Conservation (phyloP, 2,329 filamentous ascomycete genomes). For the Colletotrichum higginsianum region DNA sequence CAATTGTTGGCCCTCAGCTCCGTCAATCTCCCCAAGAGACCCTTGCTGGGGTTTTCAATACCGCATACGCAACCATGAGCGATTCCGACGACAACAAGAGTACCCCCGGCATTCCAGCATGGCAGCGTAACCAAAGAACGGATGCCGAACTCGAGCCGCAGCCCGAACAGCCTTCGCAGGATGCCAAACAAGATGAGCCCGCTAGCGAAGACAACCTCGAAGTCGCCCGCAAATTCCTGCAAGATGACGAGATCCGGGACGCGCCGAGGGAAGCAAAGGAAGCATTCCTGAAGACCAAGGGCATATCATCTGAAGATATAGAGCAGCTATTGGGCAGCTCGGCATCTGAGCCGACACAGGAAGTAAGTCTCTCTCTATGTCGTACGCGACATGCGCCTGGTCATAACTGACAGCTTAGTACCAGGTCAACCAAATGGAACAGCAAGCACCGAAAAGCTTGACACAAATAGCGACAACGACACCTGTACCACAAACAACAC, state of each 20-base stretch:
- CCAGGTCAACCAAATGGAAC: constrained; percentile 15
- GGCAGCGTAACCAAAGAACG: constrained; percentile 48
- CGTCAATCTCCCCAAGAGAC: not conserved
- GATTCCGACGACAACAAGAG: constrained; percentile 50
- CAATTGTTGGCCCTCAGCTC: no score
- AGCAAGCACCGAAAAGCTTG: not conserved
- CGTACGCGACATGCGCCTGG: not conserved
- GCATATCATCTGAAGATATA: constrained; percentile 77
- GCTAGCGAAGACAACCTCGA: constrained; percentile 59
- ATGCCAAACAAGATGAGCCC: constrained; percentile 31
- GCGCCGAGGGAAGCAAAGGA: constrained; percentile 80
- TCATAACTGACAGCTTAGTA: not conserved
- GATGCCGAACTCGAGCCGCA: constrained; percentile 22
- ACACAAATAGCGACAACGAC: constrained; percentile 18
- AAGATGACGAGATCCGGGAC: constrained; percentile 80
- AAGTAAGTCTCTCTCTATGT: constrained; percentile 7
- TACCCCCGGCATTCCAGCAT: constrained; percentile 49
- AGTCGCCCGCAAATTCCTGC: constrained; percentile 82
- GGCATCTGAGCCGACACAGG: constrained; percentile 39
- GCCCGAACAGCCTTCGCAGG: constrained; percentile 24
- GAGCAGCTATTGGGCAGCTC: constrained; percentile 69
- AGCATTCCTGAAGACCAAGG: constrained; percentile 84
- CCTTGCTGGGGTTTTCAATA: not conserved
- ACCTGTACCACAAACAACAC: constrained; percentile 24
- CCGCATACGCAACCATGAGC: constrained; percentile 47